A percentile compares a stretch with the other conserved stretches of the same genome.
phyloP scores from a whole-genome alignment of 2,329 filamentous ascomycete genomes.

The Sporothrix humicola region DNA sequence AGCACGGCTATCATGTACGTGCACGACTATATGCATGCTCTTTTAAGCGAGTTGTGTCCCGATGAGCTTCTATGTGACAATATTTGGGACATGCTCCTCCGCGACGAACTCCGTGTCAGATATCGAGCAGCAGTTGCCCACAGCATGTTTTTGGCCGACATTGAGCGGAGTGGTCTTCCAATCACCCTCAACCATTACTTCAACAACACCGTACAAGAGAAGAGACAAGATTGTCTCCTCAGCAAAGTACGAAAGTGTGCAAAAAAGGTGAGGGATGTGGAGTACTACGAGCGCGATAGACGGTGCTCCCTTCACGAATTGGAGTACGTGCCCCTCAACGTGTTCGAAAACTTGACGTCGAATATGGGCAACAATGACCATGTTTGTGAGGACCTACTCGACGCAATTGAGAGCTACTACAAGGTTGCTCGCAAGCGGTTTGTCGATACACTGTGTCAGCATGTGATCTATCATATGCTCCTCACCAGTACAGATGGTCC shows the following conservation, averaged over 20 bases:
- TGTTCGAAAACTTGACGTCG: not conserved
- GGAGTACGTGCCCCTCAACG: not conserved
- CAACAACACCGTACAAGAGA: slow-evolving; percentile 47
- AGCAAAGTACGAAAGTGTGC: not conserved
- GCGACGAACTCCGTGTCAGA: slow-evolving; percentile 51
- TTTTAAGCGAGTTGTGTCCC: slow-evolving; percentile 52
- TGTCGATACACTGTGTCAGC: slow-evolving; percentile 64
- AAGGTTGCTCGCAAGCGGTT: slow-evolving; percentile 65
- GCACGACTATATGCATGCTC: slow-evolving; percentile 56
- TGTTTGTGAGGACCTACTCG: slow-evolving; percentile 58
- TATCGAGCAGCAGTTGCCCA: slow-evolving; percentile 59
- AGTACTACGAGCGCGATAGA: not conserved
- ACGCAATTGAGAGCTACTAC: slow-evolving; percentile 67
- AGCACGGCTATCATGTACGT: slow-evolving; percentile 55
- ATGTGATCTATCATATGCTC: slow-evolving; percentile 60
- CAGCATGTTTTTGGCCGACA: slow-evolving; percentile 56
- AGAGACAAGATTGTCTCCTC: slow-evolving; percentile 38
- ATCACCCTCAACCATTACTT: slow-evolving; percentile 62
- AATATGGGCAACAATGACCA: slow-evolving; percentile 39
- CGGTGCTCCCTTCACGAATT: not conserved
- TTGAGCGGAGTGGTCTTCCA: slow-evolving; percentile 55
- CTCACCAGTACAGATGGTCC: slow-evolving; percentile 57
- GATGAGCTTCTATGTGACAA: slow-evolving; percentile 51
- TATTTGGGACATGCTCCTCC: slow-evolving; percentile 53
- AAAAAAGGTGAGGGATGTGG: not conserved